phyloP scores from a whole-genome alignment of 176 grass and related monocot species.

The sorghum (Sorghum bicolor) region DNA sequence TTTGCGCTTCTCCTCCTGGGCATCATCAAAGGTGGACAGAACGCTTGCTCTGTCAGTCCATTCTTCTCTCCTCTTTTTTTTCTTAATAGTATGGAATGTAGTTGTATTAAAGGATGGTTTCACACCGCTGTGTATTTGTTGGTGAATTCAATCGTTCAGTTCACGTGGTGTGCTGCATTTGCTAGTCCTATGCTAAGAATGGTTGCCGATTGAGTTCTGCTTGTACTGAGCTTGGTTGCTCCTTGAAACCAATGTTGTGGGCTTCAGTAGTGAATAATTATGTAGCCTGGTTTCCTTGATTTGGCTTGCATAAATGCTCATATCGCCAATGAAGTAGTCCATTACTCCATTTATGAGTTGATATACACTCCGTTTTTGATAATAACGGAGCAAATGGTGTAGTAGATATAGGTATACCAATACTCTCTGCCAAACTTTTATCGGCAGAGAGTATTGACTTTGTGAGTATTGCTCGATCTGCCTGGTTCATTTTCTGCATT shows the following conservation, averaged over 20 bases:
- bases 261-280: not conserved
- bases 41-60: not conserved
- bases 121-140: not conserved
- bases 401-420: not conserved
- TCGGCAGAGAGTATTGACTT: not conserved
- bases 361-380: not conserved
- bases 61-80: not conserved
- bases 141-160: not conserved
- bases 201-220: not conserved
- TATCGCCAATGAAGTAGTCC: not conserved
- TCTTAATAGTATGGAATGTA: not conserved
- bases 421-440: not conserved
- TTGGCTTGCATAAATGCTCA: constrained; percentile 9
- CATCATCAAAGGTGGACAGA: constrained; percentile 68
- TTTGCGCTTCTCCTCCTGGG: constrained; percentile 74
- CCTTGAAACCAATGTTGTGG: not conserved
- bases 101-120: not conserved
- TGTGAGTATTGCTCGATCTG: not conserved
- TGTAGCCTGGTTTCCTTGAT: not conserved
- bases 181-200: not conserved
- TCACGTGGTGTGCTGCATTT: not conserved
- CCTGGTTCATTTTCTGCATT: constrained; percentile 10
- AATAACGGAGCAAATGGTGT: not conserved
- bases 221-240: constrained; percentile 4
- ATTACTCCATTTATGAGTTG: not conserved